Percentiles rank a stretch among this genome's conserved stretches.
Evolutionary conservation across 2,329 filamentous ascomycete genomes (phyloP).

Genomic region (Colletotrichum graminicola): DNA sequence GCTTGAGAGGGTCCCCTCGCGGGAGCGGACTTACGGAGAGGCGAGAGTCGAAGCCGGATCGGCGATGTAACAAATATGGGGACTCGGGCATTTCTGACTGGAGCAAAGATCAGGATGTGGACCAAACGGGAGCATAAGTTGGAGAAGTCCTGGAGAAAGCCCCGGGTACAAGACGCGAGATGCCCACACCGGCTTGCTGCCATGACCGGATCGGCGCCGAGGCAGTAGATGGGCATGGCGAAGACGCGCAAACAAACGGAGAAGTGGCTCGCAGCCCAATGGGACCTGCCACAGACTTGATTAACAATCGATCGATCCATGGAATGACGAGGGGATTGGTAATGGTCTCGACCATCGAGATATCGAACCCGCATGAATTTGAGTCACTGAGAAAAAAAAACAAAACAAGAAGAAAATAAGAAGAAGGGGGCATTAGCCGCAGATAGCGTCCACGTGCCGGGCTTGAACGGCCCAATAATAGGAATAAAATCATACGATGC

Average conservation of each 20-base stretch:
- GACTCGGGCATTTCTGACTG: constrained; percentile 3
- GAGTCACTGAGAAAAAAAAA: neutral
- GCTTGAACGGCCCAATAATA: neutral
- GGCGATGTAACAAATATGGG: constrained; percentile 26
- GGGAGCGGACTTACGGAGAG: constrained; percentile 4
- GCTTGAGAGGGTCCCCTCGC: constrained; percentile 3
- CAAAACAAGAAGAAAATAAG: neutral
- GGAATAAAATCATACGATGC: neutral
- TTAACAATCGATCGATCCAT: neutral
- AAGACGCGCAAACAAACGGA: constrained; percentile 6
- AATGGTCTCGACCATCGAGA: neutral
- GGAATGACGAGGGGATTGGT: neutral
- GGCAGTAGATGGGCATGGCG: neutral
- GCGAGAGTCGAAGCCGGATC: constrained; percentile 13
- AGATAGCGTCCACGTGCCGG: neutral
- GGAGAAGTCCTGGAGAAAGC: constrained; percentile 12
- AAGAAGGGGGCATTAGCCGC: neutral
- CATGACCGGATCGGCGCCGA: constrained; percentile 3
- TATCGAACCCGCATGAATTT: neutral
- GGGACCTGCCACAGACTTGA: neutral
- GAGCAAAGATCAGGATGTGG: neutral
- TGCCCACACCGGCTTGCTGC: neutral
- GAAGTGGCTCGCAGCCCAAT: neutral
- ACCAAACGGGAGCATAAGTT: constrained; percentile 2
- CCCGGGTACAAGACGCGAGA: neutral